These are phyloP conservation scores for Ophiostoma triangulosporum DNA, from an alignment of 2,329 filamentous ascomycete species.

Conservation along the genomic window DNA sequence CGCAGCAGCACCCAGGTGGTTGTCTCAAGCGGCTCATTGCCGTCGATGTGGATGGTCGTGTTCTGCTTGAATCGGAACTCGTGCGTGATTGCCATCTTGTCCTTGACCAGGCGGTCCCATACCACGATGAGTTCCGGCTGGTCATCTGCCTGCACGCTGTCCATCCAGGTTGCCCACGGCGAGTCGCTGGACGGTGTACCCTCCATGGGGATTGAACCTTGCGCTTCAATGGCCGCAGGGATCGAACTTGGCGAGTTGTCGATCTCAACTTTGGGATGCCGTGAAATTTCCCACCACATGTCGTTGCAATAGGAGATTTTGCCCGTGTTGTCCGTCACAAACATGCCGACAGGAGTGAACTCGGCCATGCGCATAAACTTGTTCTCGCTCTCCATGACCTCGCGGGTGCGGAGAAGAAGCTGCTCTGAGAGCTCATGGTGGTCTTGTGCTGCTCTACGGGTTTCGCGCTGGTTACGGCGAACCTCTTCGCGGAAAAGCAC, in stretches of 20 bases:
- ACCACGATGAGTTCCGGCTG: constrained; percentile 40
- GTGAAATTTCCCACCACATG: constrained; percentile 60
- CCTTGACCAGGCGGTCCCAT: constrained; percentile 49
- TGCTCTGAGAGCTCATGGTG: constrained; percentile 66
- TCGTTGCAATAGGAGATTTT: constrained; percentile 71
- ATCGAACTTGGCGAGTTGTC: constrained; percentile 9
- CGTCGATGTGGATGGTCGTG: constrained; percentile 45
- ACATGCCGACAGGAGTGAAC: constrained; percentile 72
- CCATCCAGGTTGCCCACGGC: constrained; percentile 46
- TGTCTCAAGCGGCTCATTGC: constrained; percentile 26
- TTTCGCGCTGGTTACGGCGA: constrained; percentile 56
- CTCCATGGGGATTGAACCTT: not conserved
- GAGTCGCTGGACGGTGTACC: not conserved
- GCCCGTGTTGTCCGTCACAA: constrained; percentile 62
- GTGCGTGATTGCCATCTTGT: constrained; percentile 50
- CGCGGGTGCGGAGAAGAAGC: constrained; percentile 49
- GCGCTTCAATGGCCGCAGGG: not conserved
- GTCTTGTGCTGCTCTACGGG: constrained; percentile 60
- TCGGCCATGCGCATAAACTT: constrained; percentile 77
- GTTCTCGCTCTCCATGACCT: constrained; percentile 55
- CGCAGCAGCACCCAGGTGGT: constrained; percentile 63
- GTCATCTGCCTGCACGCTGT: constrained; percentile 56
- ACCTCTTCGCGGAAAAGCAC: constrained; percentile 78
- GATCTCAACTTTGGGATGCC: constrained; percentile 33
- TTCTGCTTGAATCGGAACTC: constrained; percentile 69